A percentile compares a stretch with the other conserved stretches of the same genome.
Evolutionary conservation across 176 grass and related monocot species (phyloP).

Genomic region (Triticum aestivum): DNA sequence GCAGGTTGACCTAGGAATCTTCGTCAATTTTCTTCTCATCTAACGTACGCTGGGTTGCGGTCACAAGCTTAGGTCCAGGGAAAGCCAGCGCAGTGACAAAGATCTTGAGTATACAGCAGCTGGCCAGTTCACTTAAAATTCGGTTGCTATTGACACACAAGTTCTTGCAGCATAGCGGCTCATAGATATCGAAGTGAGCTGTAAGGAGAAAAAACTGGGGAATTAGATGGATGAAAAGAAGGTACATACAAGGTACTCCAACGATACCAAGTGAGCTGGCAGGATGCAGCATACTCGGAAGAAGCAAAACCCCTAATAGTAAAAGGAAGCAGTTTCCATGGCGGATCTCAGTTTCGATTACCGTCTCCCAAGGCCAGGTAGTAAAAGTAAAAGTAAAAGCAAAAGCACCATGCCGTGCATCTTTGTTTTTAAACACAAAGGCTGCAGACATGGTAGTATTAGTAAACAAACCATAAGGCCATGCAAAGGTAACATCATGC

Average conservation of each 20-base stretch:
- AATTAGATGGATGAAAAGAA: not conserved
- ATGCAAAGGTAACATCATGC: not conserved
- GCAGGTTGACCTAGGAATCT: conserved; percentile 38
- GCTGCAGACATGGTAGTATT: not conserved
- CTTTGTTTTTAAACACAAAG: not conserved
- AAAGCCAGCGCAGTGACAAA: not conserved
- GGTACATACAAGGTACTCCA: not conserved
- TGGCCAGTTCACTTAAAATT: not conserved
- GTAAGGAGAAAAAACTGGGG: not conserved
- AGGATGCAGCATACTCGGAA: conserved; percentile 26
- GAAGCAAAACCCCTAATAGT: conserved; percentile 35
- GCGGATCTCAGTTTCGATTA: conserved; percentile 41
- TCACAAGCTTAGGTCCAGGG: not conserved
- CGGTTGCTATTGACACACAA: not conserved
- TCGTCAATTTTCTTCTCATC: not conserved
- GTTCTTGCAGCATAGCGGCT: not conserved
- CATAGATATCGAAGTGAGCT: not conserved
- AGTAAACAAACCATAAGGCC: conserved; percentile 5
- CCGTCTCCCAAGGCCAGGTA: conserved; percentile 19
- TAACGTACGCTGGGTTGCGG: not conserved
- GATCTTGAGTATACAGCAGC: not conserved
- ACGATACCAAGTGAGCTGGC: not conserved
- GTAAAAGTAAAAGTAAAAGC: conserved; percentile 30
- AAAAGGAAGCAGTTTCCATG: conserved; percentile 60
- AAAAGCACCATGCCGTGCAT: conserved; percentile 2